Percentiles rank a stretch among this genome's conserved stretches.
These are phyloP conservation scores for Sphagnum contortum DNA, from an alignment of 225 moss, liverwort and hornwort genomes.

Conservation along the genomic window DNA sequence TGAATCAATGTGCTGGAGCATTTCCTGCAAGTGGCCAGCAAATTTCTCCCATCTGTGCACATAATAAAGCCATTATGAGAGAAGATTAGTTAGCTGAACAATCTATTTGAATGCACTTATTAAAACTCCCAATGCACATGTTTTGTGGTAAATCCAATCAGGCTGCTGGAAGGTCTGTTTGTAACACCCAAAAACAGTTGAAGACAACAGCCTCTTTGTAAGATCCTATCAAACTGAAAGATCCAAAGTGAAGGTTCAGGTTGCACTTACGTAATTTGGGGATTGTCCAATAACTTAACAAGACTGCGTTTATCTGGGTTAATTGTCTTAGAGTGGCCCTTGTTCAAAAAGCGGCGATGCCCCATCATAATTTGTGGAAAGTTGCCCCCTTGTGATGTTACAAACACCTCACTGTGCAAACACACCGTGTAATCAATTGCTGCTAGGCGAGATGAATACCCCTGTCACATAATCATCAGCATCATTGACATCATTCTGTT, in stretches of 20 bases:
- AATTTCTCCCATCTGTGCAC: conserved; percentile 34
- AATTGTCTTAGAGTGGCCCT: conserved; percentile 91
- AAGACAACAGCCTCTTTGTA: too few species aligned
- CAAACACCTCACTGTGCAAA: conserved; percentile 90
- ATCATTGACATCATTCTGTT: too few species aligned
- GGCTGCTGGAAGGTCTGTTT: too few species aligned
- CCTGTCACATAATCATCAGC: conserved; percentile 25
- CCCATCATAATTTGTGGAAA: conserved; percentile 96
- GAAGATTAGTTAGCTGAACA: too few species aligned
- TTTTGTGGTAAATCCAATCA: too few species aligned
- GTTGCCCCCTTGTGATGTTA: conserved; percentile 93
- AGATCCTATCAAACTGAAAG: too few species aligned
- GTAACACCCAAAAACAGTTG: too few species aligned
- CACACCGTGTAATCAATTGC: conserved; percentile 93
- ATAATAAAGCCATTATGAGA: too few species aligned
- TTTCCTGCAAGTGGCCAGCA: conserved; percentile 36
- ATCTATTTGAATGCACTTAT: too few species aligned
- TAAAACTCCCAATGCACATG: too few species aligned
- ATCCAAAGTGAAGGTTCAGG: too few species aligned
- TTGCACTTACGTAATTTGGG: conserved; percentile 49
- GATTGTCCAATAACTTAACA: conserved; percentile 62
- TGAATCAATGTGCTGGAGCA: conserved; percentile 47
- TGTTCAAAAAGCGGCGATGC: conserved; percentile 83
- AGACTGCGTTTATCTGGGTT: conserved; percentile 90
- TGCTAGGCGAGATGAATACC: conserved; percentile 78